Evolutionary conservation across 352 stramenopile species (phyloP).

Genomic region (Phytophthora constricta): DNA sequence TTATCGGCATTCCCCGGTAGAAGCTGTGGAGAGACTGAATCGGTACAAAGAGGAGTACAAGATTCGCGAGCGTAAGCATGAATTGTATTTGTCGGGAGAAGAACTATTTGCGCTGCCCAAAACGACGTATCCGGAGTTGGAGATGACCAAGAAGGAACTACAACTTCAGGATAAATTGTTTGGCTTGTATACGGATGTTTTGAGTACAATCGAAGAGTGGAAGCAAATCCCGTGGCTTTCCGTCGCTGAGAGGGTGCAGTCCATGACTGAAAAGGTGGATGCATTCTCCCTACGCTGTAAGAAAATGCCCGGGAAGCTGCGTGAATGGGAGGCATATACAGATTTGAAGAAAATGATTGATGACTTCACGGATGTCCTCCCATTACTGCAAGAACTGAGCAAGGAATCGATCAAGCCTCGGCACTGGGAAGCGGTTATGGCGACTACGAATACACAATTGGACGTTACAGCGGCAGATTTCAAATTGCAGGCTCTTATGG

Average conservation of each 20-base stretch:
- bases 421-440: conserved; percentile 98
- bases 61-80: conserved; percentile 97
- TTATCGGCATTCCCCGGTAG: conserved; percentile 97
- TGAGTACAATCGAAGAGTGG: conserved; percentile 97
- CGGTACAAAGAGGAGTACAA: conserved; percentile 98
- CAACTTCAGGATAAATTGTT: conserved; percentile 95
- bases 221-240: conserved; percentile 96
- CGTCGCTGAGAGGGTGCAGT: conserved; percentile 93
- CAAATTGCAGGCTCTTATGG: conserved; percentile 95
- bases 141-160: conserved; percentile 98
- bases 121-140: conserved; percentile 96
- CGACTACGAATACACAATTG: conserved; percentile 93
- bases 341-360: conserved; percentile 97
- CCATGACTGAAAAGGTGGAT: conserved; percentile 98
- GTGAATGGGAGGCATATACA: conserved; percentile 97
- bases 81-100: conserved; percentile 97
- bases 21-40: conserved; percentile 97
- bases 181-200: conserved; percentile 97
- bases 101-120: conserved; percentile 96
- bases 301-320: conserved; percentile 96
- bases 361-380: conserved; percentile 97
- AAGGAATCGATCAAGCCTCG: conserved; percentile 96
- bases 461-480: conserved; percentile 95
- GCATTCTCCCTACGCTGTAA: conserved; percentile 96
- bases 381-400: conserved; percentile 96